phyloP scores from a whole-genome alignment of 2,329 filamentous ascomycete genomes.

The Pseudogymnoascus sp. region DNA sequence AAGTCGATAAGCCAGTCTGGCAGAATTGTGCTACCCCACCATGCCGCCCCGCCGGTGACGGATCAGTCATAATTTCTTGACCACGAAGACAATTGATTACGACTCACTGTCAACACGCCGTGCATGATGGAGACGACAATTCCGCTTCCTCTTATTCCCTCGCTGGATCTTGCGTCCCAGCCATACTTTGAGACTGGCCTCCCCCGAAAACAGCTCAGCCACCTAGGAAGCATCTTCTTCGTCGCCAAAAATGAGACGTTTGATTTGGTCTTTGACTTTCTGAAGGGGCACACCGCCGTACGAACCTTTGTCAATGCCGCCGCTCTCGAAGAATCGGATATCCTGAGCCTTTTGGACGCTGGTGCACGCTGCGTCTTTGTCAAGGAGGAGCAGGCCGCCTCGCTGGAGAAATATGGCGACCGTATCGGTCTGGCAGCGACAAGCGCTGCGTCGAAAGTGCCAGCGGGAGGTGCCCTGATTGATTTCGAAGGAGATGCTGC shows the following conservation, averaged over 20 bases:
- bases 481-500: slow-evolving; percentile 32
- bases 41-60: slow-evolving; percentile 4
- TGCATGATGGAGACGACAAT: slow-evolving; percentile 54
- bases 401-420: slow-evolving; percentile 47
- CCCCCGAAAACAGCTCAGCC: slow-evolving; percentile 47
- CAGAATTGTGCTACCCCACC: slow-evolving; percentile 3
- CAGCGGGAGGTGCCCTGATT: slow-evolving; percentile 27
- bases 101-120: not conserved
- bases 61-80: not conserved
- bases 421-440: slow-evolving; percentile 42
- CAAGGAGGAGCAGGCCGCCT: slow-evolving; percentile 56
- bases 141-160: slow-evolving; percentile 54
- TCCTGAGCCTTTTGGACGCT: slow-evolving; percentile 73
- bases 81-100: not conserved
- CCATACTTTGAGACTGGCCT: slow-evolving; percentile 38
- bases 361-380: slow-evolving; percentile 84
- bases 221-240: slow-evolving; percentile 52
- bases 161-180: slow-evolving; percentile 42
- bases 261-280: slow-evolving; percentile 31
- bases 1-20: slow-evolving; percentile 13
- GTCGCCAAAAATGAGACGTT: slow-evolving; percentile 33
- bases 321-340: slow-evolving; percentile 55
- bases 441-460: slow-evolving; percentile 15
- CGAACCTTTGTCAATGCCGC: slow-evolving; percentile 72
- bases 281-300: slow-evolving; percentile 43